Evolutionary conservation across 2,329 filamentous ascomycete species (phyloP), one percentile per base, ranked within the genome.

Genomic region (Aureobasidium subglaciale): DNA sequence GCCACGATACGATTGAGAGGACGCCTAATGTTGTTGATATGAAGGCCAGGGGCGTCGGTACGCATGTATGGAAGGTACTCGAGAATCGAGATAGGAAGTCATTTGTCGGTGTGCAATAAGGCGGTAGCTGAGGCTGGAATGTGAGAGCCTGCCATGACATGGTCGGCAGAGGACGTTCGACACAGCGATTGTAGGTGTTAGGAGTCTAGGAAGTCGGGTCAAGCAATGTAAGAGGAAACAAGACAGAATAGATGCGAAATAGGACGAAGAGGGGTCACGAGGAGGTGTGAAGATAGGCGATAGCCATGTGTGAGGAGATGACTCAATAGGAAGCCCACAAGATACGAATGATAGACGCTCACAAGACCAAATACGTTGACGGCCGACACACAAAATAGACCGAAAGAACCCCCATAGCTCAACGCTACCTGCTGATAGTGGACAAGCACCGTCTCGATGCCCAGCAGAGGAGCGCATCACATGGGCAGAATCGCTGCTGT

Each of bases 1-100:
- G 75, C 84, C 84, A 87, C 40, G 83, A 80, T 49, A 84, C 62
- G 58, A 87, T 86, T 63, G 82, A 85, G 58, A 83, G 70, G 0
- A 75, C 77, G 18, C 84, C 84, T 53, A 86, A 73, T 2, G 78
- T 59, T 5, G 80, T 82, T 20, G 84, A 86, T 56, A 83, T 60
- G 58, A 86, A 75, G 20, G 82, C 82, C 55, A 85, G 75, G 54
- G 79, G 77, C 16, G 82, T 84, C 11, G 84, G 84, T 41, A 86
- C 71, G 69, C 84, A 87, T 59, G 77, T 78, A 63, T 82, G 78
- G 59, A 86, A 77, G 52, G 78, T 73, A 8, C 78, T 76, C 58
- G 83, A 86, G 59, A 86, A 65, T 24, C 72, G 69, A 48, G 75
- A 68, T 35, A 86, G 75, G 63, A 85, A 78, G 37, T 76, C 73